These are phyloP conservation scores for Parafenestella ontariensis DNA, from an alignment of 2,329 filamentous ascomycete genomes.

Conservation along the genomic window DNA sequence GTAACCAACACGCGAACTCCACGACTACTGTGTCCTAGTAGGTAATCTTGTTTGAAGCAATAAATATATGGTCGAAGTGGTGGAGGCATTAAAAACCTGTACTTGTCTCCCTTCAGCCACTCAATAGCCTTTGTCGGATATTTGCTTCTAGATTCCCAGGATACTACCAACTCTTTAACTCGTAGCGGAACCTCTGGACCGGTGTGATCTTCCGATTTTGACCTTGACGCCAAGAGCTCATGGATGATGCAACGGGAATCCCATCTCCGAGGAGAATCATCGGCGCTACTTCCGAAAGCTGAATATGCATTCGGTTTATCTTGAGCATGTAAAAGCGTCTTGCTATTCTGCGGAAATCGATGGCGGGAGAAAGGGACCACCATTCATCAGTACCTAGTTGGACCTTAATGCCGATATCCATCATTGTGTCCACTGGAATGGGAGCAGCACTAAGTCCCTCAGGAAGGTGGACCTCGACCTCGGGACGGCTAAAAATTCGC, in stretches of 20 bases:
- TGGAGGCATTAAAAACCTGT: neutral
- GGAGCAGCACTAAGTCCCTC: neutral
- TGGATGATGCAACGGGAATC: neutral
- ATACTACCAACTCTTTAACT: neutral
- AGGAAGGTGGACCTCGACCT: neutral
- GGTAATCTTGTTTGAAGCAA: neutral
- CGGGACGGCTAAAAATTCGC: neutral
- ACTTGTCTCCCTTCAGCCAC: neutral
- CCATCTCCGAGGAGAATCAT: no score
- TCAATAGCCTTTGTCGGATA: neutral
- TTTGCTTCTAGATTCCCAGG: neutral
- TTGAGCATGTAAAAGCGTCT: neutral
- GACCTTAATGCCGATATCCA: neutral
- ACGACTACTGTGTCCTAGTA: neutral
- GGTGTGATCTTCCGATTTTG: neutral
- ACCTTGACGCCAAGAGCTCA: neutral
- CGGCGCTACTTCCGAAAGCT: no score
- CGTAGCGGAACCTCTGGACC: neutral
- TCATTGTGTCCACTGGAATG: neutral
- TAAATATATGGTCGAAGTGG: neutral
- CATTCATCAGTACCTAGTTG: neutral
- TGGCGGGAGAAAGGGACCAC: no score
- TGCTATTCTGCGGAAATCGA: no score
- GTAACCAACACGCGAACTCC: neutral
- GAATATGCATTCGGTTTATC: neutral